Evolutionary conservation across 805 yeast genomes (phyloP), one percentile per base, ranked within the genome.

Genomic region (Zygosaccharomyces bailii): DNA sequence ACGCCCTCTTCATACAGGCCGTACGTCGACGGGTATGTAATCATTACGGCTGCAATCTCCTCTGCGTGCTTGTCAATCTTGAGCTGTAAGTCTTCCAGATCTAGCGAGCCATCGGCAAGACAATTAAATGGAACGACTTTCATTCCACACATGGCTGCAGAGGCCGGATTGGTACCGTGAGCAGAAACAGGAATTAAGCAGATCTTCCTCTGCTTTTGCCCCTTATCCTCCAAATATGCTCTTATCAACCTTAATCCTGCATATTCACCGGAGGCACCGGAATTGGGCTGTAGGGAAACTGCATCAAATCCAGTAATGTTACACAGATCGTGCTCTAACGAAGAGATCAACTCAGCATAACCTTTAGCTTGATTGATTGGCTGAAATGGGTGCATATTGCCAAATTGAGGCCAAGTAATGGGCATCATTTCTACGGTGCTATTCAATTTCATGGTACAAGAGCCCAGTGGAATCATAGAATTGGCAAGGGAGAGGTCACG

Each of bases 211-310:
- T 80, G 70, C 13, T 74, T 66, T 60, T 89, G 83, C 33, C 93
- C 95, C 35, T 71, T 74, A 16, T 83, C 70, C 49, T 80, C 78
- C 54, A 86, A 78, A 63, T 86, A 93, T 30, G 84, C 78, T 54
- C 81, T 77, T 54, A 93, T 91, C 35, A 89, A 88, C 48, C 95
- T 79, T 48, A 93, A 73, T 21, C 99, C 99, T 11, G 98, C 79
- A 69, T 85, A 93, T 68, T 93, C 99, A 67, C 99, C 99, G 68
- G 91, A 96, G 31, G 99, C 98, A 54, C 99, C 99, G 31, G 97
- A 87, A 65, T 93, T 93, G 51, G 99, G 99, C 82, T 88, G 95
- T 48, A 87, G 71, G 2, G 97, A 86, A 16, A 95, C 84, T 32
- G 86, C 91, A 49, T 82, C 86, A 59, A 93, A 88, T 0, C 98